Conservation (phyloP, 306 rosid genomes). For the Erythrophleum fordii region DNA sequence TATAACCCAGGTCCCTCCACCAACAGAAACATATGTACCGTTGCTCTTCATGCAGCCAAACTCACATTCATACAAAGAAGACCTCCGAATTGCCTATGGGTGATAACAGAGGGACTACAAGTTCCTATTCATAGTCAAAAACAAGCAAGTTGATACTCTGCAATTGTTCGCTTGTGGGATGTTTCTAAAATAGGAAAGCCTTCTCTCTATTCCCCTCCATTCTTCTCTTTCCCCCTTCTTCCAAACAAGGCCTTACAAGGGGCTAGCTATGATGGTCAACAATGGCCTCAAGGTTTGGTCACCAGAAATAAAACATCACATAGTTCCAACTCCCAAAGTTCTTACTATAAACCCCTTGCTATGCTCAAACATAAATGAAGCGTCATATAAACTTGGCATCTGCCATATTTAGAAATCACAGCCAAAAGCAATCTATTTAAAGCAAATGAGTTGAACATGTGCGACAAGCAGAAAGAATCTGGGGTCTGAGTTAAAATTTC, state of each 20-base stretch:
- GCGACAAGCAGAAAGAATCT: not conserved
- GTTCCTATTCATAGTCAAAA: not conserved
- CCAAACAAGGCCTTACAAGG: not conserved
- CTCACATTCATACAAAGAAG: not conserved
- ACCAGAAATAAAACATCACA: not conserved
- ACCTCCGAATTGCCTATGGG: not conserved
- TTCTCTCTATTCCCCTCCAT: not conserved
- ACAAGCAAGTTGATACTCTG: not conserved
- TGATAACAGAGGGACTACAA: not conserved
- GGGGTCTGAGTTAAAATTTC: not conserved
- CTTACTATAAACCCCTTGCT: not conserved
- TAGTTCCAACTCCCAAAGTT: not conserved
- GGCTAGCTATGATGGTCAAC: not conserved
- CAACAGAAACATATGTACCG: not conserved
- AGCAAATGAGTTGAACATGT: not conserved
- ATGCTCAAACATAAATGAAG: not conserved
- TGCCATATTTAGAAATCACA: not conserved
- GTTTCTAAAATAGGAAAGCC: not conserved
- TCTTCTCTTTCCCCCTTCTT: not conserved
- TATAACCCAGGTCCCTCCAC: not conserved
- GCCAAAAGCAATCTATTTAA: not conserved
- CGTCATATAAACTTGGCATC: not conserved
- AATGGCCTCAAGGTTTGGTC: not conserved
- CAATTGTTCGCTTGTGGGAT: not conserved
- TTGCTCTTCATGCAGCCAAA: not conserved